Percentiles rank a stretch among this genome's conserved stretches.
phyloP scores from a whole-genome alignment of 2,329 filamentous ascomycete genomes.

The Ramularia endophylla region DNA sequence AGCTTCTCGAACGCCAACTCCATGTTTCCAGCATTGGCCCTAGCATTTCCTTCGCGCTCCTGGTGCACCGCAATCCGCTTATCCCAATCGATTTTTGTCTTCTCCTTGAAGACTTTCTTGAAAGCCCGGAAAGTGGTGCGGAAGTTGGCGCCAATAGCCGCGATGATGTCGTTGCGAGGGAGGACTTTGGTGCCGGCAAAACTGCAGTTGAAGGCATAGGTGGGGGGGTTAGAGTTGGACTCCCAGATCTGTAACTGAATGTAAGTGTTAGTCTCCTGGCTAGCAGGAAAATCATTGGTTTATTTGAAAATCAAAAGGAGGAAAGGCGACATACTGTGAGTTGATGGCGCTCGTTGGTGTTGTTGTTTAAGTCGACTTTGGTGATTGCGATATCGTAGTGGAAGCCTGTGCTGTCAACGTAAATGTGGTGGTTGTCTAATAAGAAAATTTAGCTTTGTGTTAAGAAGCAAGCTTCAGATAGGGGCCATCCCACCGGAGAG shows the following conservation, averaged over 20 bases:
- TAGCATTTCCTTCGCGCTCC: constrained; percentile 7
- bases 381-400: constrained; percentile 58
- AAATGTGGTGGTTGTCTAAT: constrained; percentile 58
- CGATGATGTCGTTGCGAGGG: constrained; percentile 25
- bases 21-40: not conserved
- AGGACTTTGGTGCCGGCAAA: constrained; percentile 18
- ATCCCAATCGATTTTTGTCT: constrained; percentile 38
- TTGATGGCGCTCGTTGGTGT: constrained; percentile 53
- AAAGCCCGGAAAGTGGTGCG: constrained; percentile 32
- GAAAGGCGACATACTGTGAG: constrained; percentile 48
- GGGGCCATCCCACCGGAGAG: constrained; percentile 31
- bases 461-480: too few species aligned
- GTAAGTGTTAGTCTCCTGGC: constrained; percentile 17
- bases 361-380: constrained; percentile 44
- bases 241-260: constrained; percentile 56
- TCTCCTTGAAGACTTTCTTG: constrained; percentile 35
- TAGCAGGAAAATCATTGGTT: not conserved
- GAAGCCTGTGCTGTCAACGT: constrained; percentile 57
- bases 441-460: not conserved
- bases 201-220: constrained; percentile 53
- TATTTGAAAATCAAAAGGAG: not conserved
- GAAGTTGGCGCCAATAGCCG: constrained; percentile 29
- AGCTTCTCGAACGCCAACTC: constrained; percentile 8
- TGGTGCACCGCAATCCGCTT: constrained; percentile 30
- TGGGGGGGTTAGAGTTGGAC: constrained; percentile 52